These are phyloP conservation scores for Dendrobium chrysotoxum DNA, from an alignment of 106 monocot genomes.

Conservation along the genomic window DNA sequence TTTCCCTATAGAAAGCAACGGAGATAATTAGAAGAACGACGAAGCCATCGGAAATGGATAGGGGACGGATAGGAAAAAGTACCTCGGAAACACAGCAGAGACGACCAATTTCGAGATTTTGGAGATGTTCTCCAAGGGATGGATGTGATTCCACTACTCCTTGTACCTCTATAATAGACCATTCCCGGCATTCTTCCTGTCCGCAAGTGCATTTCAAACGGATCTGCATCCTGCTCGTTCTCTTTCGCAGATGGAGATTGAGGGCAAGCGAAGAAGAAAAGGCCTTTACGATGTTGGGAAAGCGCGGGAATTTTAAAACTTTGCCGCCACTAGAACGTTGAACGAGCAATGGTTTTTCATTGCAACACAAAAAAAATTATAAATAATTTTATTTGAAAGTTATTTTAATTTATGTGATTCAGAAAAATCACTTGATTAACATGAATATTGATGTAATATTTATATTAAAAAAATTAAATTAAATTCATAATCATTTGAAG, in stretches of 20 bases:
- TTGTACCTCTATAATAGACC: slow-evolving; percentile 90
- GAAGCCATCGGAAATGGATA: neutral
- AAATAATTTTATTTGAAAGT: too few species aligned
- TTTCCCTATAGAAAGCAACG: slow-evolving; percentile 12
- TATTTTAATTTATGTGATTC: too few species aligned
- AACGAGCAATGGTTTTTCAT: too few species aligned
- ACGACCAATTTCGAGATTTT: slow-evolving; percentile 61
- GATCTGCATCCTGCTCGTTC: slow-evolving; percentile 52
- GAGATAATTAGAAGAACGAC: neutral
- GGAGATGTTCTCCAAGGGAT: slow-evolving; percentile 30
- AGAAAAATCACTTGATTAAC: too few species aligned
- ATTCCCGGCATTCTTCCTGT: slow-evolving; percentile 51
- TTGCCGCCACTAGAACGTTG: neutral
- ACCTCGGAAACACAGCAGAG: slow-evolving; percentile 56
- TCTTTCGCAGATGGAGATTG: neutral
- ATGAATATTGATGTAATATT: too few species aligned
- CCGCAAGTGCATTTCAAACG: slow-evolving; percentile 62
- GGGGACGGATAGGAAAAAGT: slow-evolving; percentile 21
- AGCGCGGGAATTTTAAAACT: slow-evolving; percentile 1
- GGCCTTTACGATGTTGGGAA: neutral
- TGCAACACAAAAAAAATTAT: too few species aligned
- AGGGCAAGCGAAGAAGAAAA: too few species aligned
- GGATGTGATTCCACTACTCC: slow-evolving; percentile 72
- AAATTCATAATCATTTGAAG: too few species aligned
- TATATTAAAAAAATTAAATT: too few species aligned